These are phyloP conservation scores for Eucalyptus sideroxylon DNA, from an alignment of 345 rosid species.

Conservation along the genomic window DNA sequence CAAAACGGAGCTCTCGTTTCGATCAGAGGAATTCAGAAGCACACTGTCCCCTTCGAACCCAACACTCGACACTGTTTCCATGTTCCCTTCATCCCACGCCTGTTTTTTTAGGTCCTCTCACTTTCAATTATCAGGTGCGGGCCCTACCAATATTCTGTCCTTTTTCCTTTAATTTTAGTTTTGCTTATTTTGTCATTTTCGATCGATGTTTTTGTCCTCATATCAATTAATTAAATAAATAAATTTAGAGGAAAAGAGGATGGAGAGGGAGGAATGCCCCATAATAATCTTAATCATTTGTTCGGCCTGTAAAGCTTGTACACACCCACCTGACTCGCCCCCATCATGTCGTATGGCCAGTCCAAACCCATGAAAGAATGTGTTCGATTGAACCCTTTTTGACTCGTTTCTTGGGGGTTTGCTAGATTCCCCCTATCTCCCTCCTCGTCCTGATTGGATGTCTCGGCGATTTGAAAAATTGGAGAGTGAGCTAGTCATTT, in stretches of 20 bases:
- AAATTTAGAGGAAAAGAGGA: neutral
- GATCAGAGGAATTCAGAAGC: constrained; percentile 11
- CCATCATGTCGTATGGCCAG: neutral
- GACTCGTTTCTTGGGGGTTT: neutral
- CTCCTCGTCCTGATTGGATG: neutral
- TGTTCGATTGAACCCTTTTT: neutral
- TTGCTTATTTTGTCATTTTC: neutral
- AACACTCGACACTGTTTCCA: constrained; percentile 38
- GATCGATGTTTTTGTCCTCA: neutral
- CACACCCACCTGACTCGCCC: neutral
- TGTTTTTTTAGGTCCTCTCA: neutral
- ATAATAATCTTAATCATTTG: neutral
- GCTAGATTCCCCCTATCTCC: neutral
- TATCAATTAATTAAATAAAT: neutral
- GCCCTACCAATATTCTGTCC: neutral
- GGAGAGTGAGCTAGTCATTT: neutral
- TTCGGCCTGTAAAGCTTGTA: neutral
- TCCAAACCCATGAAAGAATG: neutral
- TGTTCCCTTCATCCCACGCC: constrained; percentile 24
- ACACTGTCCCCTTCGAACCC: constrained; percentile 55
- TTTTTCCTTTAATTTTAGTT: neutral
- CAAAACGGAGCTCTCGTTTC: neutral
- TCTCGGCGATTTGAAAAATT: neutral
- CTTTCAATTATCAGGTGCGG: neutral
- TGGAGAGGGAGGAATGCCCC: neutral